Conservation (phyloP, 768 basidiomycete genomes). For the Kockovaella imperatae region DNA sequence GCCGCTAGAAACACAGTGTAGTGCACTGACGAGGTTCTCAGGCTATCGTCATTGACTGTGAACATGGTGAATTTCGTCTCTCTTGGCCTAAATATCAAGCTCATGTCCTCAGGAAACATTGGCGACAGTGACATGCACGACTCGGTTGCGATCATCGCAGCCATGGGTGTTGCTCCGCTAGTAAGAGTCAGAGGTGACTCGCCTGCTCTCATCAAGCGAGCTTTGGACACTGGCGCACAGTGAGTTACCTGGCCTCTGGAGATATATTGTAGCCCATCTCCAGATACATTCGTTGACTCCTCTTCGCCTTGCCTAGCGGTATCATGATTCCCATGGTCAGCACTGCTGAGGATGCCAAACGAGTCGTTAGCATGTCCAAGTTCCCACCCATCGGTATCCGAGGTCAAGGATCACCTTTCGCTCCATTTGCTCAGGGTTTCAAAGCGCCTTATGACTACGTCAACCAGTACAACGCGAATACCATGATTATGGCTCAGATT, state of each 20-base stretch:
- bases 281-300: background rate
- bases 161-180: conserved; percentile 24
- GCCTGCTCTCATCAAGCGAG: conserved; percentile 33
- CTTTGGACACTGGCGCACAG: conserved; percentile 42
- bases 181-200: conserved; percentile 30
- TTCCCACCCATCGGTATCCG: conserved; percentile 39
- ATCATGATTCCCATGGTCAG: conserved; percentile 39
- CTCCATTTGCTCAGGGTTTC: conserved; percentile 28
- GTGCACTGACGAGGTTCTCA: conserved; percentile 5
- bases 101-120: conserved; percentile 15
- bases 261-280: background rate
- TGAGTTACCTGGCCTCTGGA: conserved; percentile 20
- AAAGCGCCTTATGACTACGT: conserved; percentile 37
- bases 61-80: conserved; percentile 24
- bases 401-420: conserved; percentile 35
- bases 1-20: background rate
- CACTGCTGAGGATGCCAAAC: conserved; percentile 31
- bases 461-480: conserved; percentile 51
- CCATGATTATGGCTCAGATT: conserved; percentile 61
- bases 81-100: background rate
- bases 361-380: conserved; percentile 31
- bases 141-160: conserved; percentile 31
- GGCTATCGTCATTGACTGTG: conserved; percentile 39
- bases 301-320: conserved; percentile 14
- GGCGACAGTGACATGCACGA: conserved; percentile 39